A percentile compares a stretch with the other conserved stretches of the same genome.
phyloP scores from a whole-genome alignment of 305 asterid species.

The Fraxinus nigra region DNA sequence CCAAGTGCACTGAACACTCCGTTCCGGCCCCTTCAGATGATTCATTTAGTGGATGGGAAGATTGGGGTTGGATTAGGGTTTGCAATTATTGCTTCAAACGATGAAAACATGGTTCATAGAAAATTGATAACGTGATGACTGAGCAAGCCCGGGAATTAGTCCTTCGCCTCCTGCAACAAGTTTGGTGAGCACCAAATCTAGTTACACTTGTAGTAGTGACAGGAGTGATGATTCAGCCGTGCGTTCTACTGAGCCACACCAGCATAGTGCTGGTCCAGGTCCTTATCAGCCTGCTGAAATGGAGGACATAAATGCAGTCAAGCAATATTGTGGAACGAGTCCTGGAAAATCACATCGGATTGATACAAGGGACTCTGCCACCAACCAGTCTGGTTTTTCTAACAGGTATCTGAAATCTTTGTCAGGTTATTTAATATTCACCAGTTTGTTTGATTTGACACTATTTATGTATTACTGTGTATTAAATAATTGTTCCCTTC shows the following conservation, averaged over 20 bases:
- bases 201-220: slow-evolving; percentile 62
- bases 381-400: slow-evolving; percentile 46
- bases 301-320: slow-evolving; percentile 33
- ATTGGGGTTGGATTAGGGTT: slow-evolving; percentile 61
- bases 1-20: slow-evolving; percentile 62
- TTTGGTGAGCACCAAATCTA: slow-evolving; percentile 63
- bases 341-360: slow-evolving; percentile 36
- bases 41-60: slow-evolving; percentile 46
- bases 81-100: slow-evolving; percentile 77
- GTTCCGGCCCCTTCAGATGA: slow-evolving; percentile 55
- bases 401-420: slow-evolving; percentile 46
- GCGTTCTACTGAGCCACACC: slow-evolving; percentile 56
- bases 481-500: not conserved
- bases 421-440: slow-evolving; percentile 2
- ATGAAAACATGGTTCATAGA: slow-evolving; percentile 51
- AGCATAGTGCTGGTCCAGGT: slow-evolving; percentile 44
- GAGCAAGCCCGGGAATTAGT: slow-evolving; percentile 52
- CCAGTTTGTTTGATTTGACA: slow-evolving; percentile 12
- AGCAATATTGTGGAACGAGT: slow-evolving; percentile 35
- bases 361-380: slow-evolving; percentile 40
- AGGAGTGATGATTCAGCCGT: slow-evolving; percentile 64
- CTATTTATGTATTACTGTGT: not conserved
- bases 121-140: slow-evolving; percentile 39
- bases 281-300: slow-evolving; percentile 38
- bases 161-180: slow-evolving; percentile 67